Evolutionary conservation across 1,284 basidiomycete species (phyloP).

Genomic region (Ganoderma multipileum): DNA sequence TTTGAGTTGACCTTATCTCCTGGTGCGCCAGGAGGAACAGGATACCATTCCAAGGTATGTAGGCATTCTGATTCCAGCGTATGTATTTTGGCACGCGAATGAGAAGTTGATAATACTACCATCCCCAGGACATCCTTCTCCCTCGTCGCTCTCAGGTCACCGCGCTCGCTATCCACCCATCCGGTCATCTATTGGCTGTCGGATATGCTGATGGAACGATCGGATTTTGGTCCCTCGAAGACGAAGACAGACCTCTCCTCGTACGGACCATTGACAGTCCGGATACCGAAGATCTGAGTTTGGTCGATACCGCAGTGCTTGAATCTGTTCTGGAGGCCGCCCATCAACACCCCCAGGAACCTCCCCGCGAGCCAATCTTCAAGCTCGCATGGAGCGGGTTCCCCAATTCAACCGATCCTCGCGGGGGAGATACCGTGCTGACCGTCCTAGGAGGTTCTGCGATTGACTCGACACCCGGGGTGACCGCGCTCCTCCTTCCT

Average conservation of each 20-base stretch:
- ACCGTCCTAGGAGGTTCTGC: slow-evolving; percentile 82
- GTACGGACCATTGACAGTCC: slow-evolving; percentile 72
- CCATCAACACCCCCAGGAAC: slow-evolving; percentile 24
- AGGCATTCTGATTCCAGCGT: not conserved
- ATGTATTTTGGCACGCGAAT: not conserved
- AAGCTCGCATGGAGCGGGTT: slow-evolving; percentile 88
- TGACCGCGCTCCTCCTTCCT: slow-evolving; percentile 78
- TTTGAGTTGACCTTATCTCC: slow-evolving; percentile 77
- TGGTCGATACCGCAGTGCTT: slow-evolving; percentile 54
- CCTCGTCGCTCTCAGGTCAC: slow-evolving; percentile 80
- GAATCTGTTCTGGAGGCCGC: slow-evolving; percentile 48
- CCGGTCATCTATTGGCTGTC: slow-evolving; percentile 74
- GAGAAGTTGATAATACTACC: not conserved
- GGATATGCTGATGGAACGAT: slow-evolving; percentile 90
- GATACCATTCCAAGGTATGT: slow-evolving; percentile 59
- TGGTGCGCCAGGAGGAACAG: slow-evolving; percentile 82
- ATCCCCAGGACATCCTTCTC: slow-evolving; percentile 64
- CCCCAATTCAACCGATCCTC: slow-evolving; percentile 65
- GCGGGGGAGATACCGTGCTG: slow-evolving; percentile 74
- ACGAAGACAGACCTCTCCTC: slow-evolving; percentile 81
- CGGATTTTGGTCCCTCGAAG: slow-evolving; percentile 86
- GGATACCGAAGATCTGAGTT: slow-evolving; percentile 54
- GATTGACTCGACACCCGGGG: slow-evolving; percentile 62
- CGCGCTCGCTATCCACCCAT: slow-evolving; percentile 69
- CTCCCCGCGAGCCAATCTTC: slow-evolving; percentile 82